A percentile compares a stretch with the other conserved stretches of the same genome.
Evolutionary conservation across 1,284 basidiomycete species (phyloP).

Genomic region (Pseudozyma tsukubaensis): DNA sequence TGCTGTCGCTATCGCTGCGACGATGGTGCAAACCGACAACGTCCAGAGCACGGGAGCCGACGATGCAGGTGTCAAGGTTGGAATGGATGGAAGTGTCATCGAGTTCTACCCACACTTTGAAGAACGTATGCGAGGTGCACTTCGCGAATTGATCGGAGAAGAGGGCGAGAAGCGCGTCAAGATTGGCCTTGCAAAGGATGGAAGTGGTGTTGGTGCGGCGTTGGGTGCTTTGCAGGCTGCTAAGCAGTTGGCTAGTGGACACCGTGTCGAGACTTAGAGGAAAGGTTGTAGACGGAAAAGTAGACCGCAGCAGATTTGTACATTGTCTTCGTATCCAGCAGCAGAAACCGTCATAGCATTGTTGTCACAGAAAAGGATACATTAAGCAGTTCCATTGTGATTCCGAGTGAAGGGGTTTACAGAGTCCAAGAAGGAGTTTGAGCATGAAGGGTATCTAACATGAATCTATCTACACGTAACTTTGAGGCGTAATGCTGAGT

Average conservation of each 20-base stretch:
- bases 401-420: too few relatives aligned
- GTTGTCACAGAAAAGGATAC: conserved; percentile 1
- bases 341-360: background rate
- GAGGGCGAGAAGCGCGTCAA: conserved; percentile 82
- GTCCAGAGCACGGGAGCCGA: conserved; percentile 71
- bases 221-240: conserved; percentile 55
- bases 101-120: conserved; percentile 80
- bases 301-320: background rate
- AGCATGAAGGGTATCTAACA: conserved; percentile 18
- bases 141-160: conserved; percentile 81
- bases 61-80: conserved; percentile 47
- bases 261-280: conserved; percentile 50
- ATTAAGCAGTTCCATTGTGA: too few relatives aligned
- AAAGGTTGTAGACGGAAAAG: too few relatives aligned
- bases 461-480: background rate
- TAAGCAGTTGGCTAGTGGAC: conserved; percentile 55
- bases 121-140: conserved; percentile 77
- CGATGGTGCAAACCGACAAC: conserved; percentile 81
- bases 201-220: conserved; percentile 84
- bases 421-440: background rate
- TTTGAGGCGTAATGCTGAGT: too few relatives aligned
- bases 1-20: conserved; percentile 85
- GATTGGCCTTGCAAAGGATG: conserved; percentile 94
- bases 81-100: conserved; percentile 74
- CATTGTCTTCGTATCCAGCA: background rate